Conservation (phyloP, 768 basidiomycete genomes). For the Pholiota conissans region DNA sequence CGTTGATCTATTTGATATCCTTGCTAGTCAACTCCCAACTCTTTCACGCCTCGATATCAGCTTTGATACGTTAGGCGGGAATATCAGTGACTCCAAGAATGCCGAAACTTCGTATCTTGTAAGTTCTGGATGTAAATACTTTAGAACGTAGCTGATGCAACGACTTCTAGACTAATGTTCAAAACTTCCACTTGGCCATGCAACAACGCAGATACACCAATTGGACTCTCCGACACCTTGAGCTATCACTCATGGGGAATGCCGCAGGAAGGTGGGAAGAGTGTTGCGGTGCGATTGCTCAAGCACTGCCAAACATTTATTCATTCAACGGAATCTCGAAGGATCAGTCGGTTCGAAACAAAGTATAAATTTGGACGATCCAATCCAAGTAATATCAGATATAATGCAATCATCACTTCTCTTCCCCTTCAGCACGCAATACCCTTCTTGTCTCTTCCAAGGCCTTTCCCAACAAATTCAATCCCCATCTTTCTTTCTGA, state of each 20-base stretch:
- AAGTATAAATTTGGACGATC: too few species aligned
- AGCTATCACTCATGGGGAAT: neutral
- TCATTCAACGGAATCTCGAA: neutral
- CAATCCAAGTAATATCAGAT: too few species aligned
- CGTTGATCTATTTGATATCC: neutral
- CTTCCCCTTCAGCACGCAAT: conserved; percentile 29
- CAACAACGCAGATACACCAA: neutral
- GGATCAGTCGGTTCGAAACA: too few species aligned
- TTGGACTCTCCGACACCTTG: neutral
- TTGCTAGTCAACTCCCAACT: neutral
- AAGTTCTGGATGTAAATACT: neutral
- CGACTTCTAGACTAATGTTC: neutral
- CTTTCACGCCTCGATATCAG: neutral
- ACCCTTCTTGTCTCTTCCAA: conserved; percentile 39
- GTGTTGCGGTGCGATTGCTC: conserved; percentile 8
- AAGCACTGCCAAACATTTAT: conserved; percentile 6
- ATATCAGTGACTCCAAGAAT: neutral
- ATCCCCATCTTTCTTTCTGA: conserved; percentile 47
- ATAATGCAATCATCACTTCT: too few species aligned
- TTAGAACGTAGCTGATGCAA: neutral
- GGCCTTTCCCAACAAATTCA: conserved; percentile 55
- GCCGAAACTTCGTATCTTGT: neutral
- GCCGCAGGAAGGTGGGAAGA: neutral
- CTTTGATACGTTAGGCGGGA: neutral
- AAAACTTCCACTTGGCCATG: neutral